These are phyloP conservation scores for Oxyria digyna DNA, from an alignment of 148 eudicot genomes.

Conservation along the genomic window DNA sequence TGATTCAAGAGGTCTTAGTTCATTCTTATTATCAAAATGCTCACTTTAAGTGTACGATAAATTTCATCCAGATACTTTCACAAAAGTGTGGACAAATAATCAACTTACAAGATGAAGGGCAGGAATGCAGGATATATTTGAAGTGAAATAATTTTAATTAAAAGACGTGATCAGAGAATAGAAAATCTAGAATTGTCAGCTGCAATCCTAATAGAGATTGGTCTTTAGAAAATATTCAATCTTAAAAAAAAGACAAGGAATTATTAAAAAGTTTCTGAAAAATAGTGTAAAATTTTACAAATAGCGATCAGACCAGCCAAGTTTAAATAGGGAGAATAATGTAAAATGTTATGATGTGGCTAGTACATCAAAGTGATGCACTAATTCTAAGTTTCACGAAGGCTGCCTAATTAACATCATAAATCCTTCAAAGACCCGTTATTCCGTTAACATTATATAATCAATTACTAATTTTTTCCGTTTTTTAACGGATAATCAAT, in stretches of 20 bases:
- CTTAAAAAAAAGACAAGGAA: not conserved
- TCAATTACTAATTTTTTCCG: not conserved
- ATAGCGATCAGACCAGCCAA: not conserved
- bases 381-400: not conserved
- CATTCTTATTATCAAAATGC: not conserved
- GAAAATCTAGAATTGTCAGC: not conserved
- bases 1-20: not conserved
- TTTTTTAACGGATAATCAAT: too few species aligned
- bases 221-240: not conserved
- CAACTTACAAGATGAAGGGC: too few species aligned
- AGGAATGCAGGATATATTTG: not conserved
- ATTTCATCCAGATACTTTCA: not conserved
- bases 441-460: not conserved
- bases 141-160: not conserved
- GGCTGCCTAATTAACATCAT: not conserved
- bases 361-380: not conserved
- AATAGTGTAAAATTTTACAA: not conserved
- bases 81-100: not conserved
- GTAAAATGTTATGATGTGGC: not conserved
- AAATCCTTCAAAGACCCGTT: too few species aligned
- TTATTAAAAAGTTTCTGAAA: not conserved
- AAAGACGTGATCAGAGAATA: not conserved
- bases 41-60: not conserved
- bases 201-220: not conserved
- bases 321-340: not conserved